These are phyloP conservation scores for Chalciporus sphaerocephalus DNA, from an alignment of 768 basidiomycete species.

Conservation along the genomic window DNA sequence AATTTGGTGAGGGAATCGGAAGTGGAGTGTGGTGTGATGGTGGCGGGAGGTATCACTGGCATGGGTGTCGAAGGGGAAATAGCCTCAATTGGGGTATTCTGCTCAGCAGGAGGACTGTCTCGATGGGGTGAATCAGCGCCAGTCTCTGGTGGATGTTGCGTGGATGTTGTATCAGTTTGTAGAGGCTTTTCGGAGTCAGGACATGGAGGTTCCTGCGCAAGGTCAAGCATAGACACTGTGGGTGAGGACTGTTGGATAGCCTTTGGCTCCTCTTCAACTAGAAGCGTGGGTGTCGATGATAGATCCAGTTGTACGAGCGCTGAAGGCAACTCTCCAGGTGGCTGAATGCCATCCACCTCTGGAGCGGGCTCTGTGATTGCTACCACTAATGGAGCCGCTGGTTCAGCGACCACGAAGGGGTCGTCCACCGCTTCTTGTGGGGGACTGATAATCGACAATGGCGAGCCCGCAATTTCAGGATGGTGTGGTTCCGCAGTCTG, in stretches of 20 bases:
- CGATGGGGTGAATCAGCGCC: not conserved
- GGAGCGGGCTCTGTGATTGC: not conserved
- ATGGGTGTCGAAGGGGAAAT: not conserved
- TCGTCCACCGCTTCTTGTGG: constrained; percentile 9
- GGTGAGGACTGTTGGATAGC: constrained; percentile 10
- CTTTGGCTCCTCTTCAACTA: constrained; percentile 10
- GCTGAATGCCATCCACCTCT: not conserved
- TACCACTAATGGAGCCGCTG: not conserved
- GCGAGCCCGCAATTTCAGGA: constrained; percentile 1
- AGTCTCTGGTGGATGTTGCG: not conserved
- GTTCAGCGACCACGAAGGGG: constrained; percentile 4
- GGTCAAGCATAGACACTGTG: constrained; percentile 18
- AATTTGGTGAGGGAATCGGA: constrained; percentile 29
- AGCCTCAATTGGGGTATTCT: not conserved
- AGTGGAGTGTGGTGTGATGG: not conserved
- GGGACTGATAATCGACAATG: not conserved
- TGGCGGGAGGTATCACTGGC: not conserved
- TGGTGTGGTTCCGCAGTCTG: not conserved
- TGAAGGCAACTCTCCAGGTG: not conserved
- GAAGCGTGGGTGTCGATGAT: constrained; percentile 6
- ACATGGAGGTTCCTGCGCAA: constrained; percentile 2
- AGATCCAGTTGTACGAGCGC: constrained; percentile 3
- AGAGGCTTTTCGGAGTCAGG: not conserved
- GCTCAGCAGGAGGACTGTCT: not conserved
- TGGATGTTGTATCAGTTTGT: not conserved